Conservation (phyloP, 2,329 filamentous ascomycete species). For the Arthrobotrys iridis region DNA sequence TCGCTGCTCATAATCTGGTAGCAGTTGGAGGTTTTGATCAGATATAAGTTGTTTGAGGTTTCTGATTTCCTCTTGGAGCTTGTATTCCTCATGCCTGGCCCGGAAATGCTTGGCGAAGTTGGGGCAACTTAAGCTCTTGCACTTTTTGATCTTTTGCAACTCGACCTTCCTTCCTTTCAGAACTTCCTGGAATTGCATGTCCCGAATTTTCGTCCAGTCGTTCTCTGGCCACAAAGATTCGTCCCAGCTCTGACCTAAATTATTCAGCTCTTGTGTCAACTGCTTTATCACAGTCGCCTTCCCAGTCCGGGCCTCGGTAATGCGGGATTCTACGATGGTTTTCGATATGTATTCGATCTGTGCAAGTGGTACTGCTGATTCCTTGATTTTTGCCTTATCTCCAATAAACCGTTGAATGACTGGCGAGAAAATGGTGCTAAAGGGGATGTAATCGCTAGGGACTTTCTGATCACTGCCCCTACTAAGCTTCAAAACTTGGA, state of each 20-base stretch:
- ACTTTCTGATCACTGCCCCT: constrained; percentile 54
- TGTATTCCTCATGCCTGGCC: constrained; percentile 96
- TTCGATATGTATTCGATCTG: constrained; percentile 87
- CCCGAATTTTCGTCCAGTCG: constrained; percentile 82
- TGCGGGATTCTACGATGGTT: constrained; percentile 68
- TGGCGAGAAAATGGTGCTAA: constrained; percentile 75
- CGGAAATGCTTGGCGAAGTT: constrained; percentile 91
- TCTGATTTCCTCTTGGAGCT: constrained; percentile 91
- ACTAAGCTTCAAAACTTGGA: constrained; percentile 56
- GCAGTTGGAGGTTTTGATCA: constrained; percentile 92
- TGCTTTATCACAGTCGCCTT: constrained; percentile 66
- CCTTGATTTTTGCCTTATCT: constrained; percentile 72
- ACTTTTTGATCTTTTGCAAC: constrained; percentile 71
- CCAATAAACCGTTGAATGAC: constrained; percentile 75
- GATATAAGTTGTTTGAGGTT: constrained; percentile 89
- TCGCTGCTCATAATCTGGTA: constrained; percentile 96
- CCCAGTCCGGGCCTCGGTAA: constrained; percentile 61
- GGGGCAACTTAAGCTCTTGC: constrained; percentile 75
- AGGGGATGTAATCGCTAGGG: constrained; percentile 70
- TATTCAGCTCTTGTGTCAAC: constrained; percentile 75
- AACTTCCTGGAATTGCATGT: constrained; percentile 81
- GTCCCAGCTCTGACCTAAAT: constrained; percentile 78
- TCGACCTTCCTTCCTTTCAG: constrained; percentile 76
- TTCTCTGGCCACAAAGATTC: constrained; percentile 82
- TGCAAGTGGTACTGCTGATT: constrained; percentile 70